Conservation (phyloP, 2,329 filamentous ascomycete species). For the Saccharata proteae region DNA sequence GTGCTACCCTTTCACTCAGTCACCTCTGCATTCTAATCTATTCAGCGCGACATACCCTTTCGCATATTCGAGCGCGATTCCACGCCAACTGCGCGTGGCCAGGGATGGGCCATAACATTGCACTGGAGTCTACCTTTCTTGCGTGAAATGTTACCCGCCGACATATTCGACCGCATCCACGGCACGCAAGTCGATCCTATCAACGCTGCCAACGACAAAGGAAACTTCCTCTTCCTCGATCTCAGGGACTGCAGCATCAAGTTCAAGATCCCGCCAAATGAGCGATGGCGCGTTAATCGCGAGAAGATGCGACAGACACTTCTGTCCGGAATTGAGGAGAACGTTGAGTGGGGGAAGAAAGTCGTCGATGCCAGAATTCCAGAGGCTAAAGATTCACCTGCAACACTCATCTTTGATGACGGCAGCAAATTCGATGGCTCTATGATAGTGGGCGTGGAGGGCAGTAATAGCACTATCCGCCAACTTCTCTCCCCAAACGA, state of each 20-base stretch:
- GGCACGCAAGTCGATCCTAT: slow-evolving; percentile 11
- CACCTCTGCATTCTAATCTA: too few species aligned
- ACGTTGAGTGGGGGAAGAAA: slow-evolving; percentile 7
- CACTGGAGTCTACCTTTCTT: slow-evolving; percentile 11
- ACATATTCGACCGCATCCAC: slow-evolving; percentile 5
- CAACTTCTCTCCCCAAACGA: slow-evolving; percentile 21
- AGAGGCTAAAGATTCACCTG: not conserved
- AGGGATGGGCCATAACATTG: slow-evolving; percentile 15
- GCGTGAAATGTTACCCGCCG: slow-evolving; percentile 5
- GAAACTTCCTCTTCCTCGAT: slow-evolving; percentile 31
- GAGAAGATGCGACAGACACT: slow-evolving; percentile 8
- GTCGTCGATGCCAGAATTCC: slow-evolving; percentile 7
- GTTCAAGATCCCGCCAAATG: slow-evolving; percentile 28
- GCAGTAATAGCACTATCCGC: slow-evolving; percentile 27
- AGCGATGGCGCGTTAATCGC: slow-evolving; percentile 21
- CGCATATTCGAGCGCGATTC: slow-evolving; percentile 15
- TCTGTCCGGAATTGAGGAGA: slow-evolving; percentile 3
- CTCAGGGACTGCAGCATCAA: slow-evolving; percentile 25
- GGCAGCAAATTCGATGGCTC: slow-evolving; percentile 6
- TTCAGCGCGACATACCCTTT: slow-evolving; percentile 15
- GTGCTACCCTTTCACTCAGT: too few species aligned
- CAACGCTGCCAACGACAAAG: slow-evolving; percentile 15
- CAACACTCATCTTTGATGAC: slow-evolving; percentile 9
- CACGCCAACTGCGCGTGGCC: slow-evolving; percentile 6
- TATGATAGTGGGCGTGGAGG: slow-evolving; percentile 29